Evolutionary conservation across 2,329 filamentous ascomycete genomes (phyloP).

Genomic region (Aspergillus alliaceus): DNA sequence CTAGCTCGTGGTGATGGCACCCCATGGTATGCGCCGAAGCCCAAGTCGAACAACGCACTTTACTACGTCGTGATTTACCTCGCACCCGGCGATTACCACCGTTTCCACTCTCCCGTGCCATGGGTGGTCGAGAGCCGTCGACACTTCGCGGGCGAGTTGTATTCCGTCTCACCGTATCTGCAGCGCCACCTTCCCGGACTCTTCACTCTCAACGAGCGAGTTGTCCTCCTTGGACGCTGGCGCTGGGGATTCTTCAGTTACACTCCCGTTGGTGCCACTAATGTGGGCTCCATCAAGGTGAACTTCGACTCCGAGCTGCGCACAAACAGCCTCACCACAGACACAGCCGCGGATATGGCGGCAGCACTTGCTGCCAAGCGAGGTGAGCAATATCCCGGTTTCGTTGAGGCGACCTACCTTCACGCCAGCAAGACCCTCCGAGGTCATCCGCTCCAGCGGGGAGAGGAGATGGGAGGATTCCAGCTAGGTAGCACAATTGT

Average conservation of each 20-base stretch:
- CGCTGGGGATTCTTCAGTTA: constrained; percentile 97
- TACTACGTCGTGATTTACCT: constrained; percentile 97
- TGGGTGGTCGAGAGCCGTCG: constrained; percentile 94
- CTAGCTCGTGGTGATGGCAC: constrained; percentile 66
- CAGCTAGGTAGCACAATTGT: constrained; percentile 94
- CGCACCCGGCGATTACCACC: constrained; percentile 95
- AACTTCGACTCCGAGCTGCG: constrained; percentile 95
- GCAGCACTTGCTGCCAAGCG: constrained; percentile 74
- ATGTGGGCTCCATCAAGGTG: constrained; percentile 93
- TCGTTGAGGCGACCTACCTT: constrained; percentile 85
- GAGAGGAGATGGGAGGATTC: constrained; percentile 98
- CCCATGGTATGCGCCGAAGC: constrained; percentile 70
- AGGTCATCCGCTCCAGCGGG: constrained; percentile 79
- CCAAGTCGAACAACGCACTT: constrained; percentile 64
- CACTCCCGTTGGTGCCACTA: constrained; percentile 93
- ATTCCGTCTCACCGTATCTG: constrained; percentile 90
- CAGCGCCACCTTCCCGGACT: constrained; percentile 89
- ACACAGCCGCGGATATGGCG: constrained; percentile 84
- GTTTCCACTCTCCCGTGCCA: constrained; percentile 91
- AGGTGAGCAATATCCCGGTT: constrained; percentile 85
- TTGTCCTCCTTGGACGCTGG: constrained; percentile 91
- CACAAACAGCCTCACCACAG: constrained; percentile 87
- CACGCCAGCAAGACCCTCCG: constrained; percentile 73
- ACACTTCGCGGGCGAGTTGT: constrained; percentile 97
- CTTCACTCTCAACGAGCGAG: constrained; percentile 94